A percentile compares a stretch with the other conserved stretches of the same genome.
phyloP scores from a whole-genome alignment of 2,329 filamentous ascomycete genomes.

The Botrytis elliptica region DNA sequence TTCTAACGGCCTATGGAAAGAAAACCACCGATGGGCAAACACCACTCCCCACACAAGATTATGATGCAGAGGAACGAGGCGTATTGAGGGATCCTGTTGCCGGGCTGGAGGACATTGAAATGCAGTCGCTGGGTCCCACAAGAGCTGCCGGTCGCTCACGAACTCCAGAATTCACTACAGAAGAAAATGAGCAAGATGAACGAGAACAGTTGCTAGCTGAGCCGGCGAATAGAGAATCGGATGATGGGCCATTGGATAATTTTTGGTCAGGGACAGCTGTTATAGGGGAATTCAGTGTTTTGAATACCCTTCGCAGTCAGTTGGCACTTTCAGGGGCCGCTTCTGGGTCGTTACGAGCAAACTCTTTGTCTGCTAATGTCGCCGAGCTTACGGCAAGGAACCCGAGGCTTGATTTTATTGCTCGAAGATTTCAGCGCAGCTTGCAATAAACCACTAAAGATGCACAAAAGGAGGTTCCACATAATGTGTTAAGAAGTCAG shows the following conservation, averaged over 20 bases:
- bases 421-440: slow-evolving; percentile 31
- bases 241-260: slow-evolving; percentile 34
- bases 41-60: slow-evolving; percentile 30
- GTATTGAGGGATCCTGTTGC: slow-evolving; percentile 31
- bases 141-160: not conserved
- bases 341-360: slow-evolving; percentile 34
- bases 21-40: not conserved
- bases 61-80: slow-evolving; percentile 39
- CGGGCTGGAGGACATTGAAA: slow-evolving; percentile 35
- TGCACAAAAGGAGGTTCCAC: slow-evolving; percentile 2
- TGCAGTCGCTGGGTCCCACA: slow-evolving; percentile 29
- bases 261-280: slow-evolving; percentile 39
- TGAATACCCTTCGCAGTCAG: slow-evolving; percentile 37
- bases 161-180: not conserved
- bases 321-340: slow-evolving; percentile 36
- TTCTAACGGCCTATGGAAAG: slow-evolving; percentile 27
- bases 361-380: slow-evolving; percentile 36
- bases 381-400: slow-evolving; percentile 30
- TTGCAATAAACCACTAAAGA: slow-evolving; percentile 25
- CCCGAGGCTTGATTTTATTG: slow-evolving; percentile 33
- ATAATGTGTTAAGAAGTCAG: not conserved
- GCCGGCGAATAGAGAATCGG: slow-evolving; percentile 30
- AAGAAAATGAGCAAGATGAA: slow-evolving; percentile 25
- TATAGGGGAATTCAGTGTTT: slow-evolving; percentile 38
- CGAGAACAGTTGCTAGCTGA: slow-evolving; percentile 25